phyloP scores from a whole-genome alignment of 2,329 filamentous ascomycete genomes.

The Dendrostoma leiphaemia region DNA sequence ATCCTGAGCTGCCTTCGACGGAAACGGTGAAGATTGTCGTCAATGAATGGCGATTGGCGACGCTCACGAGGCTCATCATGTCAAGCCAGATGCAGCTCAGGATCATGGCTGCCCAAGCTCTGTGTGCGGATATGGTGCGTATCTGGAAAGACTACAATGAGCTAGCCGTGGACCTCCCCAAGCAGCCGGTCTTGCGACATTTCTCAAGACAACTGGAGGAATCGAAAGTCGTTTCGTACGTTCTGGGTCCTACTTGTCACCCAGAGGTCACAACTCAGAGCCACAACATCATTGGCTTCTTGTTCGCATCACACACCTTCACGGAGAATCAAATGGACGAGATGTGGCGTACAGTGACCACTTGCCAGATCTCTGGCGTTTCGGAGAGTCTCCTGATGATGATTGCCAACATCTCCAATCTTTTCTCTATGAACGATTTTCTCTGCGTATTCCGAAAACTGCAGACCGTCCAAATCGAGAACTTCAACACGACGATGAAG shows the following conservation, averaged over 20 bases:
- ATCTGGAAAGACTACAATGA: conserved; percentile 62
- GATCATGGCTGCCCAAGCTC: conserved; percentile 71
- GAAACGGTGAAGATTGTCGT: conserved; percentile 50
- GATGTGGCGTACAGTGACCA: conserved; percentile 80
- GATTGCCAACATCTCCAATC: conserved; percentile 45
- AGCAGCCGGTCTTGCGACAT: conserved; percentile 56
- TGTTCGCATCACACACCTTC: conserved; percentile 77
- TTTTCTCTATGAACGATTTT: conserved; percentile 49
- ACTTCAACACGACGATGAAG: conserved; percentile 61
- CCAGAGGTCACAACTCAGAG: conserved; percentile 83
- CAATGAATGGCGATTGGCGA: conserved; percentile 67
- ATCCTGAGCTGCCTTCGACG: conserved; percentile 36
- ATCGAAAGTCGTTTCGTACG: conserved; percentile 77
- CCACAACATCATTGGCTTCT: conserved; percentile 81
- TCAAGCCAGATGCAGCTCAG: conserved; percentile 90
- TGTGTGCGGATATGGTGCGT: conserved; percentile 68
- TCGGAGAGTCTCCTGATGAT: conserved; percentile 76
- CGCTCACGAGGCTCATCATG: conserved; percentile 69
- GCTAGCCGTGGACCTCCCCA: conserved; percentile 34
- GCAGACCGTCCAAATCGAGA: conserved; percentile 58
- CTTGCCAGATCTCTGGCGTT: conserved; percentile 81
- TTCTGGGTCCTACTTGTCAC: conserved; percentile 87
- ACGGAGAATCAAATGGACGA: conserved; percentile 69
- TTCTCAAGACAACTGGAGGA: conserved; percentile 67
- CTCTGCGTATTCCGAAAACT: conserved; percentile 72